phyloP scores from a whole-genome alignment of 345 rosid genomes.

The Boechera divaricarpa region DNA sequence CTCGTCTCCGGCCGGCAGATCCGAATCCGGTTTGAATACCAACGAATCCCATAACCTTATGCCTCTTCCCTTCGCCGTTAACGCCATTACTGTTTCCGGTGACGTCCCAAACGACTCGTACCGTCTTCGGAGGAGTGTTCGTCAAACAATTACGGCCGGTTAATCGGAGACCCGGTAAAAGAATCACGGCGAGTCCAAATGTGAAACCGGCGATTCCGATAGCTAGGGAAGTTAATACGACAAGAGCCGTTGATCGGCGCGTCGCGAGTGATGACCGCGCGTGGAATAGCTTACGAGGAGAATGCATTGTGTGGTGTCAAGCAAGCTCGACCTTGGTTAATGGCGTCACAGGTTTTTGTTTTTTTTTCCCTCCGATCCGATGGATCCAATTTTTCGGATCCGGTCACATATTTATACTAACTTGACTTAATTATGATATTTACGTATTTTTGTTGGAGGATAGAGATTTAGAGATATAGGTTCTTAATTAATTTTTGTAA shows the following conservation, averaged over 20 bases:
- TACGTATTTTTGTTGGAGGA: background rate
- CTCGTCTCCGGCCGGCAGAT: constrained; percentile 61
- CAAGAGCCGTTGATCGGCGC: constrained; percentile 55
- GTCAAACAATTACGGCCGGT: constrained; percentile 33
- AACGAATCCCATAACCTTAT: constrained; percentile 77
- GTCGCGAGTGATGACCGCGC: constrained; percentile 47
- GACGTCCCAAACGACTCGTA: constrained; percentile 64
- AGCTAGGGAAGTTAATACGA: constrained; percentile 52
- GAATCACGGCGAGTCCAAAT: constrained; percentile 53
- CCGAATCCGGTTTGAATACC: constrained; percentile 86
- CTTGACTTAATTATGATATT: background rate
- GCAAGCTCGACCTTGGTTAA: constrained; percentile 25
- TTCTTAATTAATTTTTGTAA: background rate
- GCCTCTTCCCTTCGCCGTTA: constrained; percentile 50
- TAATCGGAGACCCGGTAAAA: constrained; percentile 40
- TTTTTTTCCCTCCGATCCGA: constrained; percentile 28
- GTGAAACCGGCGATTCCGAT: constrained; percentile 67
- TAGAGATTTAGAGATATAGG: background rate
- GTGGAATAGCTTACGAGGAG: constrained; percentile 67
- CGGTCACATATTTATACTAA: constrained; percentile 33
- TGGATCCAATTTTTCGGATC: constrained; percentile 36
- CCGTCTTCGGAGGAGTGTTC: constrained; percentile 53
- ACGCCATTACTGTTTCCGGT: constrained; percentile 22
- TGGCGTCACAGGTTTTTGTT: constrained; percentile 15
- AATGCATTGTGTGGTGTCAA: constrained; percentile 56